phyloP scores from a whole-genome alignment of 371 early-diverging fungal genomes.

The Fennellomyces sp. region DNA sequence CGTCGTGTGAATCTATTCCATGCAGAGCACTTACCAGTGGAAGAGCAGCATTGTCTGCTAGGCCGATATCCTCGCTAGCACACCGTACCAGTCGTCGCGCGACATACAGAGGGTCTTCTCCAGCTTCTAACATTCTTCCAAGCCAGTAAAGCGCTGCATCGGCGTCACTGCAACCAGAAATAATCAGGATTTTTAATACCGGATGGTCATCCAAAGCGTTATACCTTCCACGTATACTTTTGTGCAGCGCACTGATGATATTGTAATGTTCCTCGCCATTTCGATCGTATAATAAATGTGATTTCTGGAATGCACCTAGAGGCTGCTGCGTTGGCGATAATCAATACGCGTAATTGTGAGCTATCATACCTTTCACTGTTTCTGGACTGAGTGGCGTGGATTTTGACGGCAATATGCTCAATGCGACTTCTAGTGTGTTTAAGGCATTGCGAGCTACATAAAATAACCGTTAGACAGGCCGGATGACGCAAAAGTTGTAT shows the following conservation, averaged over 20 bases:
- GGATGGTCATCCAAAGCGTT: not conserved
- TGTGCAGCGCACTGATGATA: constrained; percentile 86
- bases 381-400: constrained; percentile 17
- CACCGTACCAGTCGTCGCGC: constrained; percentile 74
- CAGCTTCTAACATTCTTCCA: constrained; percentile 84
- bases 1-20: constrained; percentile 77
- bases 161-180: constrained; percentile 52
- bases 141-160: constrained; percentile 88
- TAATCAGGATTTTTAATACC: not conserved
- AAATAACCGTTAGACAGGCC: not conserved
- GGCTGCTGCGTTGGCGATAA: not conserved
- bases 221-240: constrained; percentile 79
- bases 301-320: constrained; percentile 71
- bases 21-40: constrained; percentile 48
- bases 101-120: constrained; percentile 90
- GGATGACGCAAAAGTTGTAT: not conserved
- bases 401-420: constrained; percentile 38
- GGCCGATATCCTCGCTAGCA: constrained; percentile 90
- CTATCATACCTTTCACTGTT: constrained; percentile 33
- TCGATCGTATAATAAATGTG: constrained; percentile 80
- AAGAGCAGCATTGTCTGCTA: constrained; percentile 81
- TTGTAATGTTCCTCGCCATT: constrained; percentile 90
- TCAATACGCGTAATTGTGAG: not conserved
- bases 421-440: constrained; percentile 71
- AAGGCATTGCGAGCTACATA: constrained; percentile 66